Evolutionary conservation across 2,329 filamentous ascomycete genomes (phyloP).

Genomic region (Cladobotryum protrusum): DNA sequence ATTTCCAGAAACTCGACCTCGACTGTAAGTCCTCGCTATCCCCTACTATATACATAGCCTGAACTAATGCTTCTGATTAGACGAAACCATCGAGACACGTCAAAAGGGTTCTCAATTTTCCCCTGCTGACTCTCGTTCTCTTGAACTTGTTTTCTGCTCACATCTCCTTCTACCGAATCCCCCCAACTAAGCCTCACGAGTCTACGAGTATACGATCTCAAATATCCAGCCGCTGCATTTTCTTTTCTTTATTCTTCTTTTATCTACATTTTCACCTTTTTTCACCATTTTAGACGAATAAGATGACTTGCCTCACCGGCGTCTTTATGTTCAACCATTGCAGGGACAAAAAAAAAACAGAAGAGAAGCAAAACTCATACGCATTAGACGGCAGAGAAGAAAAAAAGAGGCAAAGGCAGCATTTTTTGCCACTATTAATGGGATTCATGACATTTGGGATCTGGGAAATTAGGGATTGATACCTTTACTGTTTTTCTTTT

Average conservation of each 20-base stretch:
- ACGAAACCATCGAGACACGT: slow-evolving; percentile 33
- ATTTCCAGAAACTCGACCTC: slow-evolving; percentile 51
- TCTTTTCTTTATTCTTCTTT: not conserved
- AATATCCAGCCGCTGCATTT: not conserved
- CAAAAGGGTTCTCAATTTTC: slow-evolving; percentile 48
- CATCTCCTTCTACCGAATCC: slow-evolving; percentile 38
- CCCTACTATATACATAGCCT: not conserved
- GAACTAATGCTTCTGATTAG: slow-evolving; percentile 14
- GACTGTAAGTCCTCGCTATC: slow-evolving; percentile 43
- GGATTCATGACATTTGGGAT: slow-evolving; percentile 10
- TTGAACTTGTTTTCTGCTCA: slow-evolving; percentile 45
- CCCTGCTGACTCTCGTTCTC: slow-evolving; percentile 42
- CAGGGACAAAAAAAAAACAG: not conserved
- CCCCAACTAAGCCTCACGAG: slow-evolving; percentile 9
- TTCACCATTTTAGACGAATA: slow-evolving; percentile 6
- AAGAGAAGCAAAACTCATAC: not conserved
- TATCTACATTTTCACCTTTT: not conserved
- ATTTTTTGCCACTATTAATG: slow-evolving; percentile 16
- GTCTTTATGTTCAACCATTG: not conserved
- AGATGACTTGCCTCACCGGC: slow-evolving; percentile 6
- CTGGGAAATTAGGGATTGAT: slow-evolving; percentile 16
- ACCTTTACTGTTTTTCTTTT: slow-evolving; percentile 15
- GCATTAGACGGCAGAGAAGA: not conserved
- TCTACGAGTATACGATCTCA: slow-evolving; percentile 6
- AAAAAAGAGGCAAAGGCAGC: not conserved